These are phyloP conservation scores for Purpureocillium lavendulum DNA, from an alignment of 2,329 filamentous ascomycete species.

Conservation along the genomic window DNA sequence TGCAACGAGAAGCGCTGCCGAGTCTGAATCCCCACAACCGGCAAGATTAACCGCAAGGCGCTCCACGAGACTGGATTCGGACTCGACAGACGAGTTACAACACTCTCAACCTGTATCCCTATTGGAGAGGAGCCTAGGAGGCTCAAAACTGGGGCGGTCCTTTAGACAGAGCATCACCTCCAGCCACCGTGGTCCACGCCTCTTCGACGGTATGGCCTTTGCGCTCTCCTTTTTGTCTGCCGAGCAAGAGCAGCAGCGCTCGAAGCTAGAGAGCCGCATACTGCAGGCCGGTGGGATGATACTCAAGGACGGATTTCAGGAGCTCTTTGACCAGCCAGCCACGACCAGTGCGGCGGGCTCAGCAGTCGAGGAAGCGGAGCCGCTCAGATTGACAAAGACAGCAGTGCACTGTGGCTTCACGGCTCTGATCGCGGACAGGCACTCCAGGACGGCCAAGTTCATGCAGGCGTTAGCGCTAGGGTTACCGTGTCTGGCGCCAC, in stretches of 20 bases:
- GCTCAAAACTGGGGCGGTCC: constrained; percentile 16
- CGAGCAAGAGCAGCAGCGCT: constrained; percentile 29
- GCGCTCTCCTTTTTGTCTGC: constrained; percentile 63
- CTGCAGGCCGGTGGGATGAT: constrained; percentile 63
- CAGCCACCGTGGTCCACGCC: constrained; percentile 14
- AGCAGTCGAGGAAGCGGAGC: constrained; percentile 18
- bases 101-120: constrained; percentile 24
- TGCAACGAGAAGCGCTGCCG: constrained; percentile 8
- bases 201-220: constrained; percentile 82
- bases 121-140: constrained; percentile 25
- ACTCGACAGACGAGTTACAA: constrained; percentile 41
- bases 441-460: constrained; percentile 84
- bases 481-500: constrained; percentile 73
- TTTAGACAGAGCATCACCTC: constrained; percentile 18
- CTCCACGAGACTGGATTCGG: constrained; percentile 23
- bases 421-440: constrained; percentile 75
- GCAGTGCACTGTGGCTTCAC: constrained; percentile 61
- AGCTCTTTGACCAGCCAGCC: constrained; percentile 55
- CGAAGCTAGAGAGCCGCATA: constrained; percentile 52
- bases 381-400: constrained; percentile 44
- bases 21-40: constrained; percentile 18
- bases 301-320: constrained; percentile 68
- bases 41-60: constrained; percentile 13
- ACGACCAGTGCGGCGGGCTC: constrained; percentile 23
- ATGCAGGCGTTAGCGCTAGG: constrained; percentile 90